Evolutionary conservation across 2,329 filamentous ascomycete genomes (phyloP).

Genomic region (Verticillium nubilum): DNA sequence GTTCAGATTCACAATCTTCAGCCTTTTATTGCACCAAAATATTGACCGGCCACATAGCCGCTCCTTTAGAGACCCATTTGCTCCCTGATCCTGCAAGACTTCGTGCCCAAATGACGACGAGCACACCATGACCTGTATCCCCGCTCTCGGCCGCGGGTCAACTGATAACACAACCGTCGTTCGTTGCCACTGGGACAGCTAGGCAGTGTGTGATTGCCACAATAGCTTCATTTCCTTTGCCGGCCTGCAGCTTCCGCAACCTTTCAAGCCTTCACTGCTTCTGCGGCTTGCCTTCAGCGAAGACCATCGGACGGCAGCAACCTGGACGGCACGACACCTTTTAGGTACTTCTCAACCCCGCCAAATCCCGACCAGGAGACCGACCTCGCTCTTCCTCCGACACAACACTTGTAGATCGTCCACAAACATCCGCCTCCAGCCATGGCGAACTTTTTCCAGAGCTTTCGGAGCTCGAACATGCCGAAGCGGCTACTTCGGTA

Average conservation of each 20-base stretch:
- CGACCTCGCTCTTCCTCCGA: not conserved
- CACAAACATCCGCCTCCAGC: slow-evolving; percentile 11
- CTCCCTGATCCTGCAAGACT: not conserved
- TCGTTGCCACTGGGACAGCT: slow-evolving; percentile 7
- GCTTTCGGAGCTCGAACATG: slow-evolving; percentile 63
- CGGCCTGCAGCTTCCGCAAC: not conserved
- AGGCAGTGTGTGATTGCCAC: not conserved
- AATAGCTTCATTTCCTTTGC: not conserved
- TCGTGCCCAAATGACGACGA: slow-evolving; percentile 9
- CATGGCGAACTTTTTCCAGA: slow-evolving; percentile 71
- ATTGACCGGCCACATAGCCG: not conserved
- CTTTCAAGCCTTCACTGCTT: not conserved
- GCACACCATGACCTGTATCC: slow-evolving; percentile 25
- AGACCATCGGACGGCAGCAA: not conserved
- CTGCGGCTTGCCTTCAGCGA: not conserved
- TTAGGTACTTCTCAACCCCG: not conserved
- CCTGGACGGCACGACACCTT: not conserved
- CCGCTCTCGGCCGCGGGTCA: slow-evolving; percentile 28
- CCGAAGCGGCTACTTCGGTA: slow-evolving; percentile 87
- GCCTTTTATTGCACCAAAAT: not conserved
- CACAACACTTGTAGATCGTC: not conserved
- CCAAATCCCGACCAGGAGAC: not conserved
- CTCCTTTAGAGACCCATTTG: not conserved
- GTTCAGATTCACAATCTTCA: not conserved
- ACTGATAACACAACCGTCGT: slow-evolving; percentile 23